Conservation (phyloP, 1,284 basidiomycete species). For the Trichosporon asahii region DNA sequence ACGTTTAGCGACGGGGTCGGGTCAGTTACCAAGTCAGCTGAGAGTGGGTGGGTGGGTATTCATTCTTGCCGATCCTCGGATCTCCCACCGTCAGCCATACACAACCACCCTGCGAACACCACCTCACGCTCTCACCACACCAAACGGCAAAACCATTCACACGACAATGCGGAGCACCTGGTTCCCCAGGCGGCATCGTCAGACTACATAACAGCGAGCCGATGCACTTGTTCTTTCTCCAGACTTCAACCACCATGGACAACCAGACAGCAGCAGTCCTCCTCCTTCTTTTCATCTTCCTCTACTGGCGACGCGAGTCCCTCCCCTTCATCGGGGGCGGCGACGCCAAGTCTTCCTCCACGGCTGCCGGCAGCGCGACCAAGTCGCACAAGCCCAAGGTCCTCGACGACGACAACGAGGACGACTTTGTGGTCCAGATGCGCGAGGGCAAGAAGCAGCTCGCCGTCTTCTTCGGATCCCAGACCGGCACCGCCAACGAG, state of each 20-base stretch:
- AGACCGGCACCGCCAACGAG: constrained; percentile 93
- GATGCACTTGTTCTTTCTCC: not conserved
- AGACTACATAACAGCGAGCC: not conserved
- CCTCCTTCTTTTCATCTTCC: not conserved
- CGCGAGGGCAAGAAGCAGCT: constrained; percentile 70
- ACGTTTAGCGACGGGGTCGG: no score
- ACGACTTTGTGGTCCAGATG: constrained; percentile 6
- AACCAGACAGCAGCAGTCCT: not conserved
- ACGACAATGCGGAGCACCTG: no score
- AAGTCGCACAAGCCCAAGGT: not conserved
- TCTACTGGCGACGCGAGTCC: constrained; percentile 1
- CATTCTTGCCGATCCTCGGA: no score
- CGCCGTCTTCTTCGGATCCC: constrained; percentile 94
- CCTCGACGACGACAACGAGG: constrained; percentile 4
- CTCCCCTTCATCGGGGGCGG: constrained; percentile 1
- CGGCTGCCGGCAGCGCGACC: not conserved
- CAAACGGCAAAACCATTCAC: no score
- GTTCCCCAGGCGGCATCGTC: no score
- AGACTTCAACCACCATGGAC: not conserved
- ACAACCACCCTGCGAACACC: no score
- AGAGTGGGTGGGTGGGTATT: no score
- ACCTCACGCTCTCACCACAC: no score
- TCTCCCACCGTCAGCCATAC: no score
- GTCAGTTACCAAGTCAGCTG: no score
- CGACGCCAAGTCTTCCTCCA: not conserved